Base-by-base conservation (phyloP, 208 protist genomes). In the Trypanosoma theileri region DNA sequence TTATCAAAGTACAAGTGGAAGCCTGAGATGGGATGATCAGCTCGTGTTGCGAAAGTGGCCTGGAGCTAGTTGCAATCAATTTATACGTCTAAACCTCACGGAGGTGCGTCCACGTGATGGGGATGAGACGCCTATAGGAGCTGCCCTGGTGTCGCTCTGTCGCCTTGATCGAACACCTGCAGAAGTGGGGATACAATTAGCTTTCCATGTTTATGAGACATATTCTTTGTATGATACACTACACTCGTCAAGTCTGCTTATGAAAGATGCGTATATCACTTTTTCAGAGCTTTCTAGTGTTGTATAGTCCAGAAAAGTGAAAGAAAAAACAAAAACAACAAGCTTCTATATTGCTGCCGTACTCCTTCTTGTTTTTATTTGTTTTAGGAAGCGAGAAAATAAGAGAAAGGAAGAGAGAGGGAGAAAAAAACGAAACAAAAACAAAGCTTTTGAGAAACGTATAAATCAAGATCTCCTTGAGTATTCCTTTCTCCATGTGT, bases 161-260 rank as follows among this genome's bases (percentile, higher is more conserved):
- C 77, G 69, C 41, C 84, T 93, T 61, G 72, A 89, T 50, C 82
- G 81, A 45, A 88, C 79, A 48, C 81, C 80, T 62, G 73, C 78
- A 9, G 66, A 80, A 46, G 82, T 81, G 54, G 78, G 84, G 16
- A 74, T 93, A 58, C 85, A 84, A 44, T 77, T 96, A 21, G 90
- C 90, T 19, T 96, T 96, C 48, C 88, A 92, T 77, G 90, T 96
- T 8, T 96, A 96, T 69, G 90, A 96, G 73, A 96, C 87, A 12
- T 96, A 93, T 75, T 93, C 87, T 22, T 66, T 92, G 63, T 96
- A 96, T 77, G 90, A 96, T 57, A 75, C 88, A 48, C 70, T 96
- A 28, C 88, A 84, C 76, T 87, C 85, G 14, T 82, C 90, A 24
- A 91, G 84, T 55, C 68, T 96, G 48, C 61, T 96, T 7, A 93